Conservation (phyloP, 1,284 basidiomycete species). For the Puccinia hordei region DNA sequence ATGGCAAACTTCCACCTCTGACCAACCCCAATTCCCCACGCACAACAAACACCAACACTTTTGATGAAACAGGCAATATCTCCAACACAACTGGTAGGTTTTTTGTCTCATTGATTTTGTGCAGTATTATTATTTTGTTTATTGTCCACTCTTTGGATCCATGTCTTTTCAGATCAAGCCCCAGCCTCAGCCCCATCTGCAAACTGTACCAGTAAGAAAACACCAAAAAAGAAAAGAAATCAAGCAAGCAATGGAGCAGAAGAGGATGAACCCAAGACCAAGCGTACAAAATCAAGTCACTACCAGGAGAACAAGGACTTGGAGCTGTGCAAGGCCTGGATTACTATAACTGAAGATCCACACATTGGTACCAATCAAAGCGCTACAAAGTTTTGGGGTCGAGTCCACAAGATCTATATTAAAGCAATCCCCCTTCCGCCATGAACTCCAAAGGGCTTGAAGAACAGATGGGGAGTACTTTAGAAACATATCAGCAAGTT, state of each 20-base stretch:
- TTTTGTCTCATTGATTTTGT: neutral
- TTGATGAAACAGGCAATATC: neutral
- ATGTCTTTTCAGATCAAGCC: neutral
- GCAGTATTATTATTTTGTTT: neutral
- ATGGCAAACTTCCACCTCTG: no score
- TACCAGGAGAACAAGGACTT: neutral
- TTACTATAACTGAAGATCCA: neutral
- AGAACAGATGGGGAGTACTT: no score
- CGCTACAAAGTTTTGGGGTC: neutral
- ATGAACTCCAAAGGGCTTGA: no score
- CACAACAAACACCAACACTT: no score
- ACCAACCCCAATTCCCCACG: no score
- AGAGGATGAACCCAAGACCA: neutral
- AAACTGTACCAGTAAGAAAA: neutral
- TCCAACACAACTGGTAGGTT: neutral
- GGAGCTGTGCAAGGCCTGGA: neutral
- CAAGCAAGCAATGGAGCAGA: neutral
- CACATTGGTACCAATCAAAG: constrained; percentile 4
- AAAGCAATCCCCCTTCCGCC: no score
- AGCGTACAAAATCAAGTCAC: neutral
- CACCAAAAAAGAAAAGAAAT: neutral
- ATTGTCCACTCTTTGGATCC: neutral
- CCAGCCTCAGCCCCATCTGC: neutral
- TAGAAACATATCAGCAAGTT: no score
- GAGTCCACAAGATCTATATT: neutral